These are phyloP conservation scores for Prillingera fragicola DNA, from an alignment of 1,284 basidiomycete species.

Conservation along the genomic window DNA sequence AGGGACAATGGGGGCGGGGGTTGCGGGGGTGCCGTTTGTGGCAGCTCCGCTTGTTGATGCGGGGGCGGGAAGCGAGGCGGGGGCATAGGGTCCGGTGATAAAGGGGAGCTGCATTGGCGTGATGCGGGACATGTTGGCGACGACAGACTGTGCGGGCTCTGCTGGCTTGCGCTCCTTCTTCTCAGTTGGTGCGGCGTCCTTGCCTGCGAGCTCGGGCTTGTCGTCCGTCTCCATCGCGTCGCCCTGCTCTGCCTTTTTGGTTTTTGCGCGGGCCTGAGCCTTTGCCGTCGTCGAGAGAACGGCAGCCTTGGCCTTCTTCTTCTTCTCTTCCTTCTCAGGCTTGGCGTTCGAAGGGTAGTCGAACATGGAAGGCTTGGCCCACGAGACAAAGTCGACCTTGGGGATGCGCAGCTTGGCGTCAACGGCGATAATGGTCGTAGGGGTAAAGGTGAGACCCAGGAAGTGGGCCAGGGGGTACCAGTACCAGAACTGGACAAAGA, in stretches of 20 bases:
- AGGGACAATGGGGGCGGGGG: not conserved
- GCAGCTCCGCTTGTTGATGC: not conserved
- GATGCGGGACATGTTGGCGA: conserved; percentile 87
- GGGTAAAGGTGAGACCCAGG: conserved; percentile 82
- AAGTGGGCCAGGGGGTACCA: conserved; percentile 98
- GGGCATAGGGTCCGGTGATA: conserved; percentile 52
- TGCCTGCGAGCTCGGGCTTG: conserved; percentile 44
- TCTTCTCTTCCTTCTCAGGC: conserved; percentile 82
- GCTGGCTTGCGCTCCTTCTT: conserved; percentile 52
- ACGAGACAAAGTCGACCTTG: conserved; percentile 81
- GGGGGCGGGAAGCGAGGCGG: conserved; percentile 1
- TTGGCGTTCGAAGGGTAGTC: conserved; percentile 80
- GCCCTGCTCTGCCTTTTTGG: conserved; percentile 59
- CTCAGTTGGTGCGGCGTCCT: conserved; percentile 50
- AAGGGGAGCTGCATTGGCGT: conserved; percentile 82
- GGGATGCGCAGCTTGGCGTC: conserved; percentile 81
- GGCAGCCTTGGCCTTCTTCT: conserved; percentile 82
- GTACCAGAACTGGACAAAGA: conserved; percentile 99
- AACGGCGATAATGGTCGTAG: conserved; percentile 86
- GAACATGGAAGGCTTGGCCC: conserved; percentile 78
- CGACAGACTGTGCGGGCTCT: conserved; percentile 69
- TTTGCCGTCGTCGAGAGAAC: conserved; percentile 93
- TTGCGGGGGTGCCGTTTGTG: not conserved
- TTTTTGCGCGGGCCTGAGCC: conserved; percentile 84
- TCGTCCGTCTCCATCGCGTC: conserved; percentile 70